Percentiles rank a stretch among this genome's conserved stretches.
Evolutionary conservation across 208 protist species (phyloP).

Genomic region (Leishmania lainsoni): DNA sequence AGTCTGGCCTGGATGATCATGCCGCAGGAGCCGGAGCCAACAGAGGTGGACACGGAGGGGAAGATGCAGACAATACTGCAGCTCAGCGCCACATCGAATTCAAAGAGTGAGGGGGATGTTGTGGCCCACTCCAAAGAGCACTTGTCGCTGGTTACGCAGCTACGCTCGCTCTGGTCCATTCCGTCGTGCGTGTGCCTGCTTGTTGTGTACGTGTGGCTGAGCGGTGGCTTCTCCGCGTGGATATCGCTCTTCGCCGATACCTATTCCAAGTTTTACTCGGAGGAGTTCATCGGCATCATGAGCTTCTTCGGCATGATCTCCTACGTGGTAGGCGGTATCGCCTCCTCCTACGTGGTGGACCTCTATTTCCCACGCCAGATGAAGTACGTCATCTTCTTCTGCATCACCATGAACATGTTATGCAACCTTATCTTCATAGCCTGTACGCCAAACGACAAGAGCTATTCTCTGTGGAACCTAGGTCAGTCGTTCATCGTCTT

Average conservation of each 20-base stretch:
- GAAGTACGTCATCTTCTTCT: slow-evolving; percentile 91
- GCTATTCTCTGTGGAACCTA: slow-evolving; percentile 70
- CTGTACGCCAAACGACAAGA: slow-evolving; percentile 77
- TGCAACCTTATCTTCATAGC: slow-evolving; percentile 82
- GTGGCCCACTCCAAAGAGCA: slow-evolving; percentile 40
- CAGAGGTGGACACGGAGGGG: slow-evolving; percentile 9
- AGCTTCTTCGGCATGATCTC: slow-evolving; percentile 82
- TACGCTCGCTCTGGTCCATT: slow-evolving; percentile 53
- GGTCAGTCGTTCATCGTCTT: slow-evolving; percentile 73
- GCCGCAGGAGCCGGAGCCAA: slow-evolving; percentile 44
- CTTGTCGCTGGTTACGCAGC: slow-evolving; percentile 50
- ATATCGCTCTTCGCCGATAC: slow-evolving; percentile 85
- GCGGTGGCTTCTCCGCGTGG: slow-evolving; percentile 85
- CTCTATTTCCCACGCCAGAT: slow-evolving; percentile 85
- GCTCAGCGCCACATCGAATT: background rate
- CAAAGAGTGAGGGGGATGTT: slow-evolving; percentile 17
- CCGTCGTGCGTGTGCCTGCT: slow-evolving; percentile 81
- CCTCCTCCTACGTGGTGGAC: slow-evolving; percentile 80
- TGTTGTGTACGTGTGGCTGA: slow-evolving; percentile 81
- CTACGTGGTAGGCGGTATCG: slow-evolving; percentile 75
- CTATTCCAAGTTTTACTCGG: slow-evolving; percentile 61
- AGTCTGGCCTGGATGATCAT: slow-evolving; percentile 62
- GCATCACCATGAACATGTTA: slow-evolving; percentile 78
- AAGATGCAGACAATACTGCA: slow-evolving; percentile 1
- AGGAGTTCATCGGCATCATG: slow-evolving; percentile 84